Base-by-base conservation (phyloP, 208 protist species). In the Eutreptiella sp. region DNA sequence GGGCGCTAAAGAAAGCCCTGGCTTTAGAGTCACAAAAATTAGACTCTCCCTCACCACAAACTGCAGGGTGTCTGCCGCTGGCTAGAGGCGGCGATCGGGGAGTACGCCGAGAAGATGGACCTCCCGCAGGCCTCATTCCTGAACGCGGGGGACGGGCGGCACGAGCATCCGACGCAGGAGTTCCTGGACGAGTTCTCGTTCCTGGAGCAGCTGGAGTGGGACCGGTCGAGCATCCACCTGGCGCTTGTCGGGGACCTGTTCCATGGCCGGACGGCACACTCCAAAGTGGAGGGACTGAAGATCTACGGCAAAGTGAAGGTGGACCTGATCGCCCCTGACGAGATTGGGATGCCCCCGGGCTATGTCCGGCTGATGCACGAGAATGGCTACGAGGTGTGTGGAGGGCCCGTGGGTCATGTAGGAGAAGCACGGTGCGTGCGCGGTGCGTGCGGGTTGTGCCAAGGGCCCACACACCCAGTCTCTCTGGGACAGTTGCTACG, bases 161-260 rank as follows among this genome's bases (percentile, higher is more conserved):
- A 57, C 50, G 50, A 57, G 50, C 50, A 57, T 26, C 50, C 50
- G n/a, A 57, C 50, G 28, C 50, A 57, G 28, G 50, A 57, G 36
- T 57, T 57, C 36, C 23, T 57, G 36, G 50, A 57, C 36, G 50
- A 57, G 36, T 57, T 57, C 36, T 57, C 50, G 14, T 57, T 57
- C 23, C 23, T 57, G n/a, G 50, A 57, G 28, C 36, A 57, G 36
- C 33, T 53, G 28, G 28, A 7, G 16, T 57, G 50, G 50, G 50
- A 57, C 36, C 7, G 50, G 14, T 57, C 50, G 9, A n/a, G 9
- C 21, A 57, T 57, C 7, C 50, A 57, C 50, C 36, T 57, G 14
- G 50, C 23, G 21, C 50, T 57, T 46, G 23, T 46, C n/a, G 50
- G 50, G 11, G 50, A 57, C 23, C 24, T 57, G 14, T 57, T 53